Conservation (phyloP, 2,329 filamentous ascomycete species). For the Calycina herbarum region DNA sequence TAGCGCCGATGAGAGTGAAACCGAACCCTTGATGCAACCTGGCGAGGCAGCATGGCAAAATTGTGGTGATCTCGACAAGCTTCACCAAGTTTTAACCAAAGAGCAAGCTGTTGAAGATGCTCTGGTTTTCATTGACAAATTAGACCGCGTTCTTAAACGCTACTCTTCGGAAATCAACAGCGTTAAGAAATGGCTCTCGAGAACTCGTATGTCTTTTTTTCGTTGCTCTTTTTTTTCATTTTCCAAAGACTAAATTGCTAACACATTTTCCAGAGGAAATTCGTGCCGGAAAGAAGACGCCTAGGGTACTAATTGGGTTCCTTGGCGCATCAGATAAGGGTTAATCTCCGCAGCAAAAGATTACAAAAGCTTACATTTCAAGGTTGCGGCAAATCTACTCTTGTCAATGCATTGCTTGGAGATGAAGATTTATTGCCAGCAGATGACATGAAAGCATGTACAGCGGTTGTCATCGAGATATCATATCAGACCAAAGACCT, state of each 20-base stretch:
- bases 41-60: constrained; percentile 1
- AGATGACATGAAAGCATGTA: constrained; percentile 20
- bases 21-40: neutral
- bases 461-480: constrained; percentile 24
- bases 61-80: neutral
- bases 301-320: constrained; percentile 36
- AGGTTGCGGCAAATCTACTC: constrained; percentile 61
- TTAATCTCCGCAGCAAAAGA: neutral
- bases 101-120: constrained; percentile 11
- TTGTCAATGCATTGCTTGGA: constrained; percentile 55
- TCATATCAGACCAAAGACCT: constrained; percentile 21
- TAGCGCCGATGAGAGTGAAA: neutral
- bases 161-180: neutral
- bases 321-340: constrained; percentile 54
- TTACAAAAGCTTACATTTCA: neutral
- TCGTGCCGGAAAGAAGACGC: constrained; percentile 14
- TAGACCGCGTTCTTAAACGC: neutral
- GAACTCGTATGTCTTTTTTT: neutral
- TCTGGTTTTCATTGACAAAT: neutral
- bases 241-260: neutral
- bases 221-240: neutral
- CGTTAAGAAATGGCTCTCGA: neutral
- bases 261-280: constrained; percentile 8
- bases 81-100: neutral
- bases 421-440: constrained; percentile 19